phyloP scores from a whole-genome alignment of 345 rosid species.

The Carallia pectinifolia region DNA sequence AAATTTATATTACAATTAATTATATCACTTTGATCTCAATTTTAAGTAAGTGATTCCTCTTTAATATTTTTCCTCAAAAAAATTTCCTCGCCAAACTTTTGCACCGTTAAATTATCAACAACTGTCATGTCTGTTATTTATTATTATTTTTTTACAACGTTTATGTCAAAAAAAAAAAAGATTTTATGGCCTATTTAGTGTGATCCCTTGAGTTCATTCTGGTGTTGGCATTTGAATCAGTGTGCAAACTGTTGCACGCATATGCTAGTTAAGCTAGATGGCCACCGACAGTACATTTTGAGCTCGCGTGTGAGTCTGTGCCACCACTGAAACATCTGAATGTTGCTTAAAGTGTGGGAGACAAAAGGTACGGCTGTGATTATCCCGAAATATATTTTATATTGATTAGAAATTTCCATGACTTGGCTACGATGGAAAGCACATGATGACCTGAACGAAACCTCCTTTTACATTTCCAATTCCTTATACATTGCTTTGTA shows the following conservation, averaged over 20 bases:
- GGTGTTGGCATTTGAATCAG: conserved; percentile 12
- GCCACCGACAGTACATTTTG: not conserved
- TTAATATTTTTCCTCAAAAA: not conserved
- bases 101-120: not conserved
- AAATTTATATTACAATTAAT: too few species aligned
- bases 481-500: not conserved
- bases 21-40: too few species aligned
- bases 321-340: conserved; percentile 28
- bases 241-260: not conserved
- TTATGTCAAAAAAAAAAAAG: too few species aligned
- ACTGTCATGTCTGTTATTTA: too few species aligned
- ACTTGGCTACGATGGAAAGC: not conserved
- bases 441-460: not conserved
- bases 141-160: too few species aligned
- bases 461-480: not conserved
- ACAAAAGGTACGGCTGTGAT: conserved; percentile 27
- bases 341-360: conserved; percentile 27
- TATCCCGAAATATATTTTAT: conserved; percentile 18
- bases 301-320: conserved; percentile 32
- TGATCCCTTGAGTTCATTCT: too few species aligned
- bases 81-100: not conserved
- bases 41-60: too few species aligned
- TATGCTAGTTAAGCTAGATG: not conserved
- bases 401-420: conserved; percentile 18
- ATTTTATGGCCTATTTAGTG: too few species aligned